phyloP scores from a whole-genome alignment of 805 yeast genomes.

The Candida khao-thaluensis region DNA sequence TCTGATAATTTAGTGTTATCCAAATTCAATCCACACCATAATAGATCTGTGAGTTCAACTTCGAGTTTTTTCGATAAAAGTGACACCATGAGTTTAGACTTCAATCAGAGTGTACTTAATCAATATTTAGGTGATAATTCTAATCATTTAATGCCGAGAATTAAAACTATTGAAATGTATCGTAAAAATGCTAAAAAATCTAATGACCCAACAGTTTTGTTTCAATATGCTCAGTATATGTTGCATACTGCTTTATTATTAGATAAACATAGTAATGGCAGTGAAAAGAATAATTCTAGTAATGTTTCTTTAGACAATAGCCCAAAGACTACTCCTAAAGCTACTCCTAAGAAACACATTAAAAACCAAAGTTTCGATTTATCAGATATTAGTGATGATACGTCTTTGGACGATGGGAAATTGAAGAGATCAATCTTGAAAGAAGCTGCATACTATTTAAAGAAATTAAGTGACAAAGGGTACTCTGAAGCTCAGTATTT shows the following conservation, averaged over 20 bases:
- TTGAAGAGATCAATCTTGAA: conserved; percentile 60
- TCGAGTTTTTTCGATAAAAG: conserved; percentile 34
- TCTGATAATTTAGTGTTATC: conserved; percentile 28
- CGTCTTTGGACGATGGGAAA: conserved; percentile 22
- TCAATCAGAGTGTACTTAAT: conserved; percentile 50
- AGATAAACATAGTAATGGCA: conserved; percentile 25
- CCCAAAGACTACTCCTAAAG: conserved; percentile 13
- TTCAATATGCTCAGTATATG: conserved; percentile 89
- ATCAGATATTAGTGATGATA: conserved; percentile 14
- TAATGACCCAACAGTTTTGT: conserved; percentile 81
- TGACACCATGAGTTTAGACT: conserved; percentile 44
- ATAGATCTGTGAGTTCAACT: conserved; percentile 36
- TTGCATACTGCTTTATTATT: conserved; percentile 77
- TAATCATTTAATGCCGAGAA: conserved; percentile 61
- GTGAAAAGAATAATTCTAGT: conserved; percentile 4
- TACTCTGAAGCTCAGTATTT: conserved; percentile 89
- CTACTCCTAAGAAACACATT: conserved; percentile 22
- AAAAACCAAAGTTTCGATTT: conserved; percentile 21
- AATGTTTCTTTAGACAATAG: conserved; percentile 18
- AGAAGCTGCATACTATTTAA: conserved; percentile 73
- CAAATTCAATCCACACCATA: conserved; percentile 20
- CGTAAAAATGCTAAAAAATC: conserved; percentile 80
- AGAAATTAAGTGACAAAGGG: conserved; percentile 73
- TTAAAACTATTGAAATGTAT: conserved; percentile 84
- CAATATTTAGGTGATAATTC: conserved; percentile 53